Percentiles rank a stretch among this genome's conserved stretches.
Evolutionary conservation across 495 filamentous ascomycete genomes (phyloP).

Genomic region (Xylaria curta): DNA sequence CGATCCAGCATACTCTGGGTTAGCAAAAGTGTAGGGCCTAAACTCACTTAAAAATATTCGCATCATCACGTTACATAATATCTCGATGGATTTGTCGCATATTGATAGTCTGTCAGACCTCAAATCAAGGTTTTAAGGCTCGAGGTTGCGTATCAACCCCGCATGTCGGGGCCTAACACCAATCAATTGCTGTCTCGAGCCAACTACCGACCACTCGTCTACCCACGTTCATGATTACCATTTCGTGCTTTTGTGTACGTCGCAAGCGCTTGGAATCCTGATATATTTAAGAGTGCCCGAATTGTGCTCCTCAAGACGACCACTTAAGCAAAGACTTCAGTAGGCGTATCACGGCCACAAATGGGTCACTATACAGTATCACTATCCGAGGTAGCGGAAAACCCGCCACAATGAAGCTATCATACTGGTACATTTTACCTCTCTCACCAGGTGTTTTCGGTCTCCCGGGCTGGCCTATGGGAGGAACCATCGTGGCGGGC

Average conservation of each 20-base stretch:
- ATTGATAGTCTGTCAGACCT: slow-evolving; percentile 5
- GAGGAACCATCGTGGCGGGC: slow-evolving; percentile 32
- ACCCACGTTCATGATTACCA: not conserved
- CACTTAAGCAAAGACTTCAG: not conserved
- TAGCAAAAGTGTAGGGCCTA: not conserved
- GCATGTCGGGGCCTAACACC: slow-evolving; percentile 5
- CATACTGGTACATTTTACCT: not conserved
- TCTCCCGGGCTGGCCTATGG: slow-evolving; percentile 32
- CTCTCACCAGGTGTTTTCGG: slow-evolving; percentile 9
- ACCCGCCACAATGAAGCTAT: slow-evolving; percentile 1
- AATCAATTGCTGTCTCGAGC: slow-evolving; percentile 4
- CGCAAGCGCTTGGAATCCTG: not conserved
- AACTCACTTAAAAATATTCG: too few relatives aligned
- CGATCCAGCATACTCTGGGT: not conserved
- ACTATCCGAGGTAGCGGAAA: not conserved
- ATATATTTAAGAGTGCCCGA: not conserved
- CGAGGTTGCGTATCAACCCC: not conserved
- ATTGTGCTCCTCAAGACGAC: not conserved
- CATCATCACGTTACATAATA: slow-evolving; percentile 9
- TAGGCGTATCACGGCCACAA: not conserved
- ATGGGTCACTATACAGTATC: slow-evolving; percentile 1
- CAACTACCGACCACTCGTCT: not conserved
- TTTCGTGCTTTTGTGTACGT: not conserved
- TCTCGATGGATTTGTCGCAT: not conserved
- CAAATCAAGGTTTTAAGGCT: slow-evolving; percentile 10